Evolutionary conservation across 2,329 filamentous ascomycete genomes (phyloP), one percentile per base, ranked within the genome.

Genomic region (Alternaria alternata): DNA sequence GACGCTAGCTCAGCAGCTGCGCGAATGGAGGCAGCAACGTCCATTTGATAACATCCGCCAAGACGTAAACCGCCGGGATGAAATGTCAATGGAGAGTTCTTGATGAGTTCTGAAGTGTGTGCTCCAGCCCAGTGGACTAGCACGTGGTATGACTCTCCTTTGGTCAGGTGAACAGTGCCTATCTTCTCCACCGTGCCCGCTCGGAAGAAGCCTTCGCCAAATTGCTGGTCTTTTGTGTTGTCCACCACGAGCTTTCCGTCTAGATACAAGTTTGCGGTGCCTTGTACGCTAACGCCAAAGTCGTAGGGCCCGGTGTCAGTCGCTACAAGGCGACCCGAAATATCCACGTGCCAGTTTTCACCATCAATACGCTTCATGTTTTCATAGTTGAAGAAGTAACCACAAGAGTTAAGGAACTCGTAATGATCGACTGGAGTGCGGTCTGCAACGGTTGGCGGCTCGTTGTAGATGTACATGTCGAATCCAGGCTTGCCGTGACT

Each of bases 121-220:
- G 38, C 38, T 18, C 38, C 38, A 5, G 38, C 38, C 38, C 59
- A 66, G 39, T 60, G 44, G 4, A 67, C 48, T 16, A 41, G 9
- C 18, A 69, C 36, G 1, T 48, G 66, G 88, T 82, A 81, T 3
- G 80, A 82, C 66, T 86, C 81, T 8, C 86, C 87, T 64, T 85
- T 86, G 65, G 85, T 83, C 44, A 91, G 78, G 14, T 83, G 75
- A 57, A 86, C 83, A 2, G 77, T 77, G 3, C 86, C 87, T 28
- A 82, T 83, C 66, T 89, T 87, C 71, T 91, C 88, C 8, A 83
- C 78, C 0, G 88, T 90, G 6, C 85, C 88, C 24, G 80, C 81
- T n/a, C 87, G 87, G 66, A 89, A 89, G 81, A 90, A 90, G 9
- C 85, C 83, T 9, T 18, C 28, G 8, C 52, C 52, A 14, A 16